Percentiles rank a stretch among this genome's conserved stretches.
phyloP scores from a whole-genome alignment of 1,284 basidiomycete genomes.

The Malassezia caprae region DNA sequence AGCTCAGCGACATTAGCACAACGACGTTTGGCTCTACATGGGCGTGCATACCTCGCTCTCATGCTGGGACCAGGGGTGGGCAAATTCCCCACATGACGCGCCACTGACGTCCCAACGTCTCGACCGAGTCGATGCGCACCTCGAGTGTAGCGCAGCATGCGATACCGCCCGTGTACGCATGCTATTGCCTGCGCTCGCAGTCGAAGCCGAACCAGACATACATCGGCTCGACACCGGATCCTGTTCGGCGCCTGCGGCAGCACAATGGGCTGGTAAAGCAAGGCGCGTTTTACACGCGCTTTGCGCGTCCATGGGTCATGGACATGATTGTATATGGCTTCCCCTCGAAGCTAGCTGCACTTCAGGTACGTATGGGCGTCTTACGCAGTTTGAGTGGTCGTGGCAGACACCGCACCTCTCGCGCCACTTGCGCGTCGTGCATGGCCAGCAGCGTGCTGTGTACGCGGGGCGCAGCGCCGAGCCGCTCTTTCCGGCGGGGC shows the following conservation, averaged over 20 bases:
- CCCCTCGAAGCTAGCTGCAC: conserved; percentile 69
- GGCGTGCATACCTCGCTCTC: too few species aligned
- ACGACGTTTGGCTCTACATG: too few species aligned
- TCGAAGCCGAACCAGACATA: conserved; percentile 52
- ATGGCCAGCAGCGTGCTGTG: background rate
- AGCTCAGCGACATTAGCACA: too few species aligned
- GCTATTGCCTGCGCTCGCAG: conserved; percentile 63
- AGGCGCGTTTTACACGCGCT: conserved; percentile 65
- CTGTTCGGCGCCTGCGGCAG: conserved; percentile 66
- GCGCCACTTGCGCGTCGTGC: conserved; percentile 43
- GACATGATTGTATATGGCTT: conserved; percentile 80
- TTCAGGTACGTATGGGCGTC: conserved; percentile 45
- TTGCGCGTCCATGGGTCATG: conserved; percentile 74
- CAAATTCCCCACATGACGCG: background rate
- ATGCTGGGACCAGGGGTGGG: background rate
- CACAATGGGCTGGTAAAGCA: conserved; percentile 71
- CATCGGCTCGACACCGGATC: conserved; percentile 72
- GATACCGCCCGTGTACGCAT: conserved; percentile 70
- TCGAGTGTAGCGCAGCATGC: conserved; percentile 12
- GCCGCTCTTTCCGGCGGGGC: conserved; percentile 25
- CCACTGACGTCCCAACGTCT: background rate
- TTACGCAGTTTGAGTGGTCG: conserved; percentile 72
- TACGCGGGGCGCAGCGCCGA: conserved; percentile 2
- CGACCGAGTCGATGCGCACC: background rate
- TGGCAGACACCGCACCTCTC: conserved; percentile 65